phyloP scores from a whole-genome alignment of 2,329 filamentous ascomycete genomes.

The Albifimbria verrucaria region DNA sequence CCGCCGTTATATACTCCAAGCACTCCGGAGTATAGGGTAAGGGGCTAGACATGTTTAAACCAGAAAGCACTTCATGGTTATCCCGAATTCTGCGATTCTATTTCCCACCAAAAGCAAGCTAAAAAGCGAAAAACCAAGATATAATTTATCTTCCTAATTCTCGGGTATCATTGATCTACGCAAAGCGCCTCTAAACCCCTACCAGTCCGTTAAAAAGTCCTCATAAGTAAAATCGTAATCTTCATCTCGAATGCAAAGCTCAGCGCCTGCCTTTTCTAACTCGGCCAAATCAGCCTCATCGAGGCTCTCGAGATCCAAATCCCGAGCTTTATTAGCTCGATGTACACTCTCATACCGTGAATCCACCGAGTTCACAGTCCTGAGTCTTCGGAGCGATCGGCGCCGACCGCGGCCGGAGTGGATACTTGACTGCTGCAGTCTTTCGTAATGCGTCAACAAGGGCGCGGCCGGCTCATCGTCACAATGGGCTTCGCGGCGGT shows the following conservation, averaged over 20 bases:
- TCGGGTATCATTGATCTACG: background rate
- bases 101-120: too few species aligned
- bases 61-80: too few species aligned
- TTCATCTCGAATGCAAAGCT: conserved; percentile 25
- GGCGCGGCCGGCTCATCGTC: conserved; percentile 38
- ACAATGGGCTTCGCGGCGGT: conserved; percentile 45
- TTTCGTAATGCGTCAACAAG: conserved; percentile 41
- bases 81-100: too few species aligned
- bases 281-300: conserved; percentile 12
- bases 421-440: conserved; percentile 39
- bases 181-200: too few species aligned
- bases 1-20: too few species aligned
- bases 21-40: too few species aligned
- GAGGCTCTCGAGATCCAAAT: conserved; percentile 24
- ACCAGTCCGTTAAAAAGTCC: too few species aligned
- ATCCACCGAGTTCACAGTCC: conserved; percentile 10
- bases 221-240: conserved; percentile 33
- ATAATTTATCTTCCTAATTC: too few species aligned
- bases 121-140: too few species aligned
- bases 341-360: conserved; percentile 14
- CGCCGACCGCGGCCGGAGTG: conserved; percentile 22
- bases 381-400: conserved; percentile 23
- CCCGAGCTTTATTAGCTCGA: conserved; percentile 19
- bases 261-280: conserved; percentile 20
- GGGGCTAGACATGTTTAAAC: too few species aligned